Evolutionary conservation across 2,329 filamentous ascomycete species (phyloP), one percentile per base, ranked within the genome.

Genomic region (Rhinocladiella mackenziei): DNA sequence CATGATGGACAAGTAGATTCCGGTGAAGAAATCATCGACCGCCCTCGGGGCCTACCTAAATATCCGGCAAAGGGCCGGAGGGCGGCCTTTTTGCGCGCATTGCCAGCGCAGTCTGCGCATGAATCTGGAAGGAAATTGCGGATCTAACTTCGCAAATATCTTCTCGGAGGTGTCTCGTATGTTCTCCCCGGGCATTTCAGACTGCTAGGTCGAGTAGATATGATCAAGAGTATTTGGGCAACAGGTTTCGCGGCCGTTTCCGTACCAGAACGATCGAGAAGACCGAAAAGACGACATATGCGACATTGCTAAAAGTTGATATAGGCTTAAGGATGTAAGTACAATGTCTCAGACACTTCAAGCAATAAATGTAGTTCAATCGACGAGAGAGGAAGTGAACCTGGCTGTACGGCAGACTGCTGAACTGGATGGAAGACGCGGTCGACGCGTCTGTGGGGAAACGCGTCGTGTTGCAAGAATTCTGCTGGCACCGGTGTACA

Each of bases 1-100:
- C 74, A 56, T 76, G 73, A 58, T 76, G 69, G 54, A 66, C 69
- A 31, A 77, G 66, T 18, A 77, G 63, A 56, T 75, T 76, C 44
- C 68, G 70, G 60, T 76, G 74, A 33, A 77, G 60, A 28, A 65
- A 63, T 73, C 73, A 77, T 47, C 70, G 70, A 40, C 69, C 68
- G 55, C 63, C 64, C 35, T 66, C 62, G 38, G 58, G 54, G 47
- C 74, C 74, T 29, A 77, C 73, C 53, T 68, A 71, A 28, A 77
- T 64, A 54, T 76, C 71, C 53, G 76, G 65, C 36, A 72, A 65
- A 22, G 70, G 67, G 38, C 74, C 74, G 36, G 73, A 74, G 23
- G 77, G 67, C 25, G 77, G 65, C 61, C 74, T 77, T 49, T 35
- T 50, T 13, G 25, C 14, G 33, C 34, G 46, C 50, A 50, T 36